Conservation (phyloP, 805 yeast genomes). For the Kuraishia borneana region DNA sequence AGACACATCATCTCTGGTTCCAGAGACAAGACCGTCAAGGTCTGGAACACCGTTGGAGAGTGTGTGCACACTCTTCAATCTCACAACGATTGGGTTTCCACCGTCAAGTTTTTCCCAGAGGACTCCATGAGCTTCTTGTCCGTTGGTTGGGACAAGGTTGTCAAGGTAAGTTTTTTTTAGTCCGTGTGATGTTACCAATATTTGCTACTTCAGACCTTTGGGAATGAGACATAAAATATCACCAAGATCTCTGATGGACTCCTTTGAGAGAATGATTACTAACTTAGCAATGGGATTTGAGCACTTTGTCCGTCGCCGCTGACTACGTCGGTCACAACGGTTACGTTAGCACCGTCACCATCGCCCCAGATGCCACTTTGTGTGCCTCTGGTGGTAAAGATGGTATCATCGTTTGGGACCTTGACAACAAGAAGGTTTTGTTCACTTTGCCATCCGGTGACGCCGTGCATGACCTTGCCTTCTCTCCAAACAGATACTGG, state of each 20-base stretch:
- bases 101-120: constrained; percentile 95
- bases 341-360: constrained; percentile 92
- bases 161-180: constrained; percentile 74
- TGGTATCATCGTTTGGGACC: constrained; percentile 99
- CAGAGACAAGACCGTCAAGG: constrained; percentile 97
- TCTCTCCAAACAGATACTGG: constrained; percentile 99
- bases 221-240: constrained; percentile 95
- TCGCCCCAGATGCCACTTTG: constrained; percentile 99
- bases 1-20: constrained; percentile 98
- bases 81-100: constrained; percentile 98
- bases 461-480: constrained; percentile 96
- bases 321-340: constrained; percentile 99
- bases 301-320: constrained; percentile 76
- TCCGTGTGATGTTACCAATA: constrained; percentile 70
- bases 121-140: constrained; percentile 75
- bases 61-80: constrained; percentile 90
- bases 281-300: constrained; percentile 84
- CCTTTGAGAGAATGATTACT: constrained; percentile 1
- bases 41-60: constrained; percentile 98
- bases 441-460: constrained; percentile 93
- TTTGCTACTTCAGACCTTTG: constrained; percentile 99
- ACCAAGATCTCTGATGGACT: constrained; percentile 95
- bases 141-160: constrained; percentile 98
- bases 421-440: constrained; percentile 72
- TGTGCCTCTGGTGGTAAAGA: constrained; percentile 99